Conservation (phyloP, 345 rosid species). For the Populus deltoides region DNA sequence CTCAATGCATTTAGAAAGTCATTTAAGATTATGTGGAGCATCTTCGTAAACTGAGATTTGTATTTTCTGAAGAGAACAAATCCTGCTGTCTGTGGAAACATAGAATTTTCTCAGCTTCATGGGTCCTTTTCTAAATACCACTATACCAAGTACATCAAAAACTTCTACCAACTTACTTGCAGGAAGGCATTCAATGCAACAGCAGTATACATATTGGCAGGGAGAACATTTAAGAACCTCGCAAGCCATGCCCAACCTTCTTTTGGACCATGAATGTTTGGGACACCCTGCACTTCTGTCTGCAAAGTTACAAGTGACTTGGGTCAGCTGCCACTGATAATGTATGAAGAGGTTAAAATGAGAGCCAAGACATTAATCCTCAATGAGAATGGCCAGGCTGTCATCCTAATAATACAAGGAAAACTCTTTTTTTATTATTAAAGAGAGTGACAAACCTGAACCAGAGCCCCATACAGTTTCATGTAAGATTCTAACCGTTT, state of each 20-base stretch:
- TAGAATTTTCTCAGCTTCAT: background rate
- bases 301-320: slow-evolving; percentile 30
- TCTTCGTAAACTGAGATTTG: slow-evolving; percentile 65
- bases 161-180: slow-evolving; percentile 41
- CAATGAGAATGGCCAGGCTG: background rate
- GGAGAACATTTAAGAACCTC: slow-evolving; percentile 55
- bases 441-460: slow-evolving; percentile 57
- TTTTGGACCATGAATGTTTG: slow-evolving; percentile 62
- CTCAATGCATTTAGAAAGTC: slow-evolving; percentile 55
- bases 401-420: background rate
- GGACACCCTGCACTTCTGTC: slow-evolving; percentile 57
- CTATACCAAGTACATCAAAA: background rate
- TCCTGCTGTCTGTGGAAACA: slow-evolving; percentile 65
- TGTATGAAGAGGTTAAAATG: no score
- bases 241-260: slow-evolving; percentile 91
- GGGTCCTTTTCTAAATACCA: background rate
- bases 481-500: slow-evolving; percentile 62
- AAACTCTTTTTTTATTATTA: background rate
- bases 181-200: slow-evolving; percentile 70
- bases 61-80: slow-evolving; percentile 59
- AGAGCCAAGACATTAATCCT: background rate
- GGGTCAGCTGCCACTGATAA: slow-evolving; percentile 11
- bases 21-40: slow-evolving; percentile 48
- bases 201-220: slow-evolving; percentile 71
- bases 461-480: slow-evolving; percentile 82